Conservation (phyloP, 108 stramenopile genomes). For the Conticribra weissflogii region DNA sequence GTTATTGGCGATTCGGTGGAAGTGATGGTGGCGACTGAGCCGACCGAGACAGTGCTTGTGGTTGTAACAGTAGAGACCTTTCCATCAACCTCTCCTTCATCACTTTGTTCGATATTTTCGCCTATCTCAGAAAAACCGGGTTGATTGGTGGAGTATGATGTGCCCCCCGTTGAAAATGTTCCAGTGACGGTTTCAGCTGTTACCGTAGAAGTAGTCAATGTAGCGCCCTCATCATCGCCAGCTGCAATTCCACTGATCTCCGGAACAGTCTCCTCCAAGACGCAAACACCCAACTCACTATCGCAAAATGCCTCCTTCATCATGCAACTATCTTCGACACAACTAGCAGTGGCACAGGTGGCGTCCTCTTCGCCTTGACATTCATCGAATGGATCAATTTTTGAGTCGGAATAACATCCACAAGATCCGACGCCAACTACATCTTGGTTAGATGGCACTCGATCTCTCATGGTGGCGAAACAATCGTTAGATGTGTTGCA, state of each 20-base stretch:
- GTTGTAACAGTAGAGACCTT: too few species aligned
- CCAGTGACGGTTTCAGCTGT: too few species aligned
- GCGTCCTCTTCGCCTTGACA: conserved; percentile 20
- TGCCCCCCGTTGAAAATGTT: too few species aligned
- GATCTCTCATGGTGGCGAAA: conserved; percentile 9
- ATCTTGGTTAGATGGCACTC: conserved; percentile 1
- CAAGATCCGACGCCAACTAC: conserved; percentile 11
- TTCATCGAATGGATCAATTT: conserved; percentile 12
- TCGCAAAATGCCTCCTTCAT: conserved; percentile 6
- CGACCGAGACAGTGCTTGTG: too few species aligned
- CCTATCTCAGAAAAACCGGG: too few species aligned
- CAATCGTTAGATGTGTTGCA: conserved; percentile 6
- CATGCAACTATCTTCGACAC: conserved; percentile 8
- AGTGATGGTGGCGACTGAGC: too few species aligned
- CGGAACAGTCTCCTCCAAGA: not conserved
- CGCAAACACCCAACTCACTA: not conserved
- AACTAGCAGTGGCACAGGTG: conserved; percentile 18
- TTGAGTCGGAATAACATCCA: conserved; percentile 13
- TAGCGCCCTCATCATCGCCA: too few species aligned
- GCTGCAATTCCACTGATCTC: not conserved
- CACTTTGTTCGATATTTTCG: too few species aligned
- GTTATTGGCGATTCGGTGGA: too few species aligned
- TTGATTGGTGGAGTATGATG: too few species aligned
- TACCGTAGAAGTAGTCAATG: too few species aligned
- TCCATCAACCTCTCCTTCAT: too few species aligned